Evolutionary conservation across 2,329 filamentous ascomycete species (phyloP).

Genomic region (Amylocarpus encephaloides): DNA sequence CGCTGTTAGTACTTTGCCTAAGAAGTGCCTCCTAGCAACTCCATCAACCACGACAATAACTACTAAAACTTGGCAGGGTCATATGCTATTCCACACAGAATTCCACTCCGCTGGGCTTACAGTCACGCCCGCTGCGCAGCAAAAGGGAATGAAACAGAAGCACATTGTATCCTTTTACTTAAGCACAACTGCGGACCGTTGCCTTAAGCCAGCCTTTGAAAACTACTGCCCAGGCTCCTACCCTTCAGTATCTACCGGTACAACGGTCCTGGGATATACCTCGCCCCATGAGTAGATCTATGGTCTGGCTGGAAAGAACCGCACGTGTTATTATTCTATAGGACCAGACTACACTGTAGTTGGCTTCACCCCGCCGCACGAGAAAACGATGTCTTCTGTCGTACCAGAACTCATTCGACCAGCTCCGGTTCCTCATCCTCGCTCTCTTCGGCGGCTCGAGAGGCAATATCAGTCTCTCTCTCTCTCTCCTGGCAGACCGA

Average conservation of each 20-base stretch:
- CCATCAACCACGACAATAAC: slow-evolving; percentile 32
- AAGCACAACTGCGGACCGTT: not conserved
- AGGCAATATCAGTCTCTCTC: slow-evolving; percentile 14
- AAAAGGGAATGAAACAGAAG: slow-evolving; percentile 4
- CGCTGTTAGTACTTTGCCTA: slow-evolving; percentile 34
- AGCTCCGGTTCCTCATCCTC: slow-evolving; percentile 12
- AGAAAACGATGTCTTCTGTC: not conserved
- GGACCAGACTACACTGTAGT: not conserved
- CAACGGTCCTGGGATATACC: slow-evolving; percentile 21
- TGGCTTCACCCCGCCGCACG: not conserved
- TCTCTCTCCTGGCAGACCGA: slow-evolving; percentile 1
- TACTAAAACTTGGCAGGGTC: slow-evolving; percentile 44
- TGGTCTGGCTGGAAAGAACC: too few species aligned
- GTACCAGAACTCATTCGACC: not conserved
- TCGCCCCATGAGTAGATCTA: slow-evolving; percentile 3
- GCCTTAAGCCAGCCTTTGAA: not conserved
- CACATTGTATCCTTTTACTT: slow-evolving; percentile 11
- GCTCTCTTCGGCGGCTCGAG: slow-evolving; percentile 26
- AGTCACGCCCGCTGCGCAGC: slow-evolving; percentile 47
- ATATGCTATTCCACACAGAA: slow-evolving; percentile 48
- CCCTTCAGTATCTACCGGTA: slow-evolving; percentile 20
- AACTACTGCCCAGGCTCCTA: slow-evolving; percentile 10
- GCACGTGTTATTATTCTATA: too few species aligned
- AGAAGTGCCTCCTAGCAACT: slow-evolving; percentile 29
- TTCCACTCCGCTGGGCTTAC: slow-evolving; percentile 50